These are phyloP conservation scores for Trypanosoma vivax DNA, from an alignment of 208 protist genomes.

Conservation along the genomic window DNA sequence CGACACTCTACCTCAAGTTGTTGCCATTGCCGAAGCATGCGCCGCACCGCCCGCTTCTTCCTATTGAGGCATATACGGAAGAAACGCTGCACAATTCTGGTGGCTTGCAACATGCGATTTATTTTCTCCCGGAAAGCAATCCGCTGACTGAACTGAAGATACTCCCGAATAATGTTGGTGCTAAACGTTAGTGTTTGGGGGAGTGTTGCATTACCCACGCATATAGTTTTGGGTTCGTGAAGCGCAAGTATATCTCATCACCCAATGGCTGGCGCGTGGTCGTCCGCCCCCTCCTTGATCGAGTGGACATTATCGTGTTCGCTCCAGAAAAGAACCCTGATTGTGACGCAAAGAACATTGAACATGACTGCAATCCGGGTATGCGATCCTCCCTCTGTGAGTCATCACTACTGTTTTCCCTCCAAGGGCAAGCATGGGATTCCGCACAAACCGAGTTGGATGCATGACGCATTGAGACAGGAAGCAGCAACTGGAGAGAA, in stretches of 20 bases:
- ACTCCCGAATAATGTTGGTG: conserved; percentile 20
- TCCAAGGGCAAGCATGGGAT: no score
- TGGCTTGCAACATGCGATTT: conserved; percentile 21
- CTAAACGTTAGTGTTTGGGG: conserved; percentile 10
- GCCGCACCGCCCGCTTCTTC: conserved; percentile 46
- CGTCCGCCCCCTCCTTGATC: neutral
- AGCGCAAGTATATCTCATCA: conserved; percentile 23
- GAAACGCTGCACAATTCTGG: conserved; percentile 57
- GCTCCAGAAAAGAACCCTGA: neutral
- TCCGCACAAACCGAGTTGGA: no score
- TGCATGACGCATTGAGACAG: neutral
- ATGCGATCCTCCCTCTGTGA: no score
- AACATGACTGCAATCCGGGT: no score
- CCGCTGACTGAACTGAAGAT: conserved; percentile 24
- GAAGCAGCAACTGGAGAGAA: conserved; percentile 23
- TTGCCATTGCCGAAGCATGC: conserved; percentile 60
- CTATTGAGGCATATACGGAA: conserved; percentile 46
- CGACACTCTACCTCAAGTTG: conserved; percentile 58
- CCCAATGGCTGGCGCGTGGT: conserved; percentile 16
- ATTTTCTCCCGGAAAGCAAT: conserved; percentile 15
- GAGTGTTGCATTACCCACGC: conserved; percentile 27
- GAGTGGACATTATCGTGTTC: neutral
- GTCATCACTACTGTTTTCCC: no score
- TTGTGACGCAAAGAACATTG: neutral
- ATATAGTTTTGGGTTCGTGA: conserved; percentile 38